Evolutionary conservation across 805 yeast genomes (phyloP).

Genomic region (Starmerella sirachaensis): DNA sequence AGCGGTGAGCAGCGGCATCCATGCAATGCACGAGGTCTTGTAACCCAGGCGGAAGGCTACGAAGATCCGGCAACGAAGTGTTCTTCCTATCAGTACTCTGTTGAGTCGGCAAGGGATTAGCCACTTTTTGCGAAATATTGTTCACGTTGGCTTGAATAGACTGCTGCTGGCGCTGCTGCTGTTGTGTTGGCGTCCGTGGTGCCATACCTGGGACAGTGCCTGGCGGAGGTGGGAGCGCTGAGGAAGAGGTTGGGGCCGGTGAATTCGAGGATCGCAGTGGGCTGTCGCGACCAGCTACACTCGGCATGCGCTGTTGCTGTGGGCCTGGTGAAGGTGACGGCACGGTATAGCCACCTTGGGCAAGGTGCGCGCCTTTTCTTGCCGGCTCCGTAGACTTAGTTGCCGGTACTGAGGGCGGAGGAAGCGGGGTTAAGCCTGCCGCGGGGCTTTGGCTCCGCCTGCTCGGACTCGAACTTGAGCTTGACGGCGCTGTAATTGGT

Average conservation of each 20-base stretch:
- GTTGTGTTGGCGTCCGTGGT: background rate
- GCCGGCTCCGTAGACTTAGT: conserved; percentile 16
- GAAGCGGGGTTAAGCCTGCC: conserved; percentile 23
- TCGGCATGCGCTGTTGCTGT: conserved; percentile 26
- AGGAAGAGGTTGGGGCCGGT: no score
- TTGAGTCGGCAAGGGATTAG: background rate
- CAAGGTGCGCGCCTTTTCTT: conserved; percentile 18
- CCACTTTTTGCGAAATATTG: background rate
- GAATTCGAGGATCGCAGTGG: no score
- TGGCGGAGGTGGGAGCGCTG: conserved; percentile 1
- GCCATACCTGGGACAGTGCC: background rate
- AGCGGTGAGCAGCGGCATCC: conserved; percentile 34
- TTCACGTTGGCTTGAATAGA: background rate
- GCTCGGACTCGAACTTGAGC: conserved; percentile 1
- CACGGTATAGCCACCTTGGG: conserved; percentile 19
- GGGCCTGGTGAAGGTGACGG: conserved; percentile 17
- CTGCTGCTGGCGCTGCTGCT: conserved; percentile 4
- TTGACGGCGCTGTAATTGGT: background rate
- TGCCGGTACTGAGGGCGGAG: conserved; percentile 23
- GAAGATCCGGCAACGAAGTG: background rate
- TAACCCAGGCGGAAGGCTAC: conserved; percentile 31
- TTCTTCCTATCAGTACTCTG: background rate
- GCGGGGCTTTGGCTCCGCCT: conserved; percentile 15
- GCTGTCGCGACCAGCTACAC: no score
- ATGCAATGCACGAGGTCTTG: conserved; percentile 31